These are phyloP conservation scores for Vigna trinervia DNA, from an alignment of 306 rosid species.

Conservation along the genomic window DNA sequence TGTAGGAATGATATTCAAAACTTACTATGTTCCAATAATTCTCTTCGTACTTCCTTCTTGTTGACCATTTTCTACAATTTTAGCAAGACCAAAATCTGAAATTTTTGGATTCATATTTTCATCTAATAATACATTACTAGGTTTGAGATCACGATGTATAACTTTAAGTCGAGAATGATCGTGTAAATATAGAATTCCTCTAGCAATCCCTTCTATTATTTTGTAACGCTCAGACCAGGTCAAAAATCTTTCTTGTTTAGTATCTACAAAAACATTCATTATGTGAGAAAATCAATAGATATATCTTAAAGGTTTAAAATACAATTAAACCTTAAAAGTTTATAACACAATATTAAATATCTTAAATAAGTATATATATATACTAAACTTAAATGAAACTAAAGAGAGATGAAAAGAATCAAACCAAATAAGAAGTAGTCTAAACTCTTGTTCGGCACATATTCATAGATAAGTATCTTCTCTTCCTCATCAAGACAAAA, in stretches of 20 bases:
- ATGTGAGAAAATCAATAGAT: neutral
- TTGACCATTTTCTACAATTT: constrained; percentile 1
- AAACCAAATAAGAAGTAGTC: constrained; percentile 25
- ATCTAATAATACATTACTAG: constrained; percentile 4
- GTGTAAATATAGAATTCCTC: constrained; percentile 8
- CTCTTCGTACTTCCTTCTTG: neutral
- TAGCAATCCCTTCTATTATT: constrained; percentile 5
- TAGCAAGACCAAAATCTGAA: constrained; percentile 33
- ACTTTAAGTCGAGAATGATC: constrained; percentile 6
- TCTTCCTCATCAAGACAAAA: constrained; percentile 14
- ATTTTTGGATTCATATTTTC: constrained; percentile 25
- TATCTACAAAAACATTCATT: constrained; percentile 12
- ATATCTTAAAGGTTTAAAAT: neutral
- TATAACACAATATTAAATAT: too few relatives aligned
- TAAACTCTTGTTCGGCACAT: neutral
- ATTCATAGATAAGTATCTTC: constrained; percentile 23
- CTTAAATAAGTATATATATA: neutral
- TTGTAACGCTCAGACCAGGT: constrained; percentile 4
- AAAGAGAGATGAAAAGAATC: neutral
- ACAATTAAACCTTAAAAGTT: neutral
- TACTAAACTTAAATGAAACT: neutral
- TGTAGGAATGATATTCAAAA: neutral
- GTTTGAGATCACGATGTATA: constrained; percentile 18
- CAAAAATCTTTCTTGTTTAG: neutral
- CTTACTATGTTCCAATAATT: constrained; percentile 26